A percentile compares a stretch with the other conserved stretches of the same genome.
These are phyloP conservation scores for Metschnikowia baotianmanensis DNA, from an alignment of 805 yeast species.

Conservation along the genomic window DNA sequence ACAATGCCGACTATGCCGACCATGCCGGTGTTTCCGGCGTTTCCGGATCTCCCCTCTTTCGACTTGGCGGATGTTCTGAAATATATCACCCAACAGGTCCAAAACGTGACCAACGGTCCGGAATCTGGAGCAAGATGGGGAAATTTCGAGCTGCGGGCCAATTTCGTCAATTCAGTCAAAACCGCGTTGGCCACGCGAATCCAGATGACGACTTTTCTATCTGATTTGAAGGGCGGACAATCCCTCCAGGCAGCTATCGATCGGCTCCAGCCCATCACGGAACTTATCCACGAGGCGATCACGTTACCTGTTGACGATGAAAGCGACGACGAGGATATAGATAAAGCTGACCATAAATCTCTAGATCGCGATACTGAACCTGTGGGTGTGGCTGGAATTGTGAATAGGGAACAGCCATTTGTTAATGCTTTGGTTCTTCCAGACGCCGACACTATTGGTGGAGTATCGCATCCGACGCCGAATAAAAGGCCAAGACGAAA, in stretches of 20 bases:
- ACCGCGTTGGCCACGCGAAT: constrained; percentile 41
- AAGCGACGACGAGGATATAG: constrained; percentile 3
- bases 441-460: constrained; percentile 26
- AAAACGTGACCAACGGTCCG: constrained; percentile 10
- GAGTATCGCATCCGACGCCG: constrained; percentile 9
- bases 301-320: constrained; percentile 52
- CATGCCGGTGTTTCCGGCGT: not conserved
- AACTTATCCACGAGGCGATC: constrained; percentile 46
- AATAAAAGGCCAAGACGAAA: constrained; percentile 11
- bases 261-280: constrained; percentile 46
- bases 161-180: constrained; percentile 31
- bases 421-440: constrained; percentile 54
- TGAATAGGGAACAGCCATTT: constrained; percentile 46
- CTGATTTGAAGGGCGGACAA: constrained; percentile 45
- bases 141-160: constrained; percentile 19
- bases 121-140: constrained; percentile 7
- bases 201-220: constrained; percentile 40
- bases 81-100: constrained; percentile 29
- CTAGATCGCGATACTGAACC: constrained; percentile 44
- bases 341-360: not conserved
- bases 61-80: constrained; percentile 31
- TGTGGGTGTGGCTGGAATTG: constrained; percentile 50
- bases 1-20: constrained; percentile 20
- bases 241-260: constrained; percentile 52
- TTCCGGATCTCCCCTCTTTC: constrained; percentile 20